A percentile compares a stretch with the other conserved stretches of the same genome.
These are phyloP conservation scores for Clavispora phyllophila DNA, from an alignment of 805 yeast species.

Conservation along the genomic window DNA sequence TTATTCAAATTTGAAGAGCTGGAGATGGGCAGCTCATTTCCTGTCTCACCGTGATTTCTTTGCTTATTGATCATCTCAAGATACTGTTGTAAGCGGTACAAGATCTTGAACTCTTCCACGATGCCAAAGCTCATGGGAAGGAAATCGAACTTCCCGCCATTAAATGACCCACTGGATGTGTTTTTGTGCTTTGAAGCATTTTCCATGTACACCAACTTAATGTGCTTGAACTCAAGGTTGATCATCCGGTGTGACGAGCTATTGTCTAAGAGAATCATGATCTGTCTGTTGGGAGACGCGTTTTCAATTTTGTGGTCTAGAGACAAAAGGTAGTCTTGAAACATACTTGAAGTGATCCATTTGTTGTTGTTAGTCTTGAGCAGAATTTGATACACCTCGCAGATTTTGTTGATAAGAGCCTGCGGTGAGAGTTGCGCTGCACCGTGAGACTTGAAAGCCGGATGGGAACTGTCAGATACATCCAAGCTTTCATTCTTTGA, in stretches of 20 bases:
- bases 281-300: slow-evolving; percentile 40
- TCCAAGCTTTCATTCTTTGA: slow-evolving; percentile 51
- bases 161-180: slow-evolving; percentile 26
- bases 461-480: slow-evolving; percentile 23
- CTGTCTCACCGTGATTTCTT: slow-evolving; percentile 4
- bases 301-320: slow-evolving; percentile 54
- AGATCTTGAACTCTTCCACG: slow-evolving; percentile 53
- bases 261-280: slow-evolving; percentile 54
- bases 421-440: slow-evolving; percentile 9
- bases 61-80: slow-evolving; percentile 35
- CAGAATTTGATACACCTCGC: slow-evolving; percentile 46
- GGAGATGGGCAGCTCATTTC: not conserved
- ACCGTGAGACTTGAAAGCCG: slow-evolving; percentile 15
- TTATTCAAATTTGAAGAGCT: not conserved
- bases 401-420: slow-evolving; percentile 35
- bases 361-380: slow-evolving; percentile 58
- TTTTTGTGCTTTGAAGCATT: slow-evolving; percentile 35
- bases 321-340: slow-evolving; percentile 56
- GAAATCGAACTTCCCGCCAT: slow-evolving; percentile 49
- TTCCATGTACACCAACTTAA: slow-evolving; percentile 32
- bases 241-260: slow-evolving; percentile 56
- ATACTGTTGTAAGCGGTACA: slow-evolving; percentile 56
- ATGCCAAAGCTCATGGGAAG: slow-evolving; percentile 64
- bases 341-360: slow-evolving; percentile 59
- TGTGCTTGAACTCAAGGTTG: slow-evolving; percentile 34